Evolutionary conservation across 345 rosid genomes (phyloP).

Genomic region (Rubroshorea leprosula): DNA sequence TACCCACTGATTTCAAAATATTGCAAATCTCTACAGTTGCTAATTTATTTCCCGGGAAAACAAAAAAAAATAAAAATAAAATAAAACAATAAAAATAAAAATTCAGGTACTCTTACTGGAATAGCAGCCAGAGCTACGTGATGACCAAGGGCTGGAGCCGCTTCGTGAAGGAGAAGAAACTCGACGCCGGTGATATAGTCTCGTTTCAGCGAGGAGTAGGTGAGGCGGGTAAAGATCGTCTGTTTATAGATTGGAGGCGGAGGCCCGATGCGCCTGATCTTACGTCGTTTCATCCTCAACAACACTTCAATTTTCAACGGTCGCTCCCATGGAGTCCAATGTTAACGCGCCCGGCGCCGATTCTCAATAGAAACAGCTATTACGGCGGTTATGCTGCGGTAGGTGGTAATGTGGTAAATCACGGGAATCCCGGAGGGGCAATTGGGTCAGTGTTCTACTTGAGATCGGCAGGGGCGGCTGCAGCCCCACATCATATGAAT

Average conservation of each 20-base stretch:
- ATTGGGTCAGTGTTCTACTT: slow-evolving; percentile 30
- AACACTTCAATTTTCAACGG: slow-evolving; percentile 27
- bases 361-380: slow-evolving; percentile 18
- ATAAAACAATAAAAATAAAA: too few relatives aligned
- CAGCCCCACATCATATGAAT: too few relatives aligned
- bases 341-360: slow-evolving; percentile 31
- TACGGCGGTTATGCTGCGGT: slow-evolving; percentile 20
- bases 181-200: slow-evolving; percentile 70
- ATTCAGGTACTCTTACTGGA: slow-evolving; percentile 75
- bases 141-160: slow-evolving; percentile 89
- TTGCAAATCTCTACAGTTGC: too few relatives aligned
- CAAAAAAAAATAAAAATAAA: too few relatives aligned
- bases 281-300: slow-evolving; percentile 13
- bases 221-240: slow-evolving; percentile 37
- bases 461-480: slow-evolving; percentile 17
- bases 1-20: not conserved
- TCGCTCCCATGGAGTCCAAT: slow-evolving; percentile 42
- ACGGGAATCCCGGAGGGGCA: slow-evolving; percentile 14
- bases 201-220: slow-evolving; percentile 64
- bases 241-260: slow-evolving; percentile 67
- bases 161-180: slow-evolving; percentile 71
- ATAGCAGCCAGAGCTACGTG: slow-evolving; percentile 76
- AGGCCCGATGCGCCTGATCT: slow-evolving; percentile 36
- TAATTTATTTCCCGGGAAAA: too few relatives aligned
- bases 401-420: slow-evolving; percentile 21